These are phyloP conservation scores for Curvularia lunata DNA, from an alignment of 2,329 filamentous ascomycete species.

Conservation along the genomic window DNA sequence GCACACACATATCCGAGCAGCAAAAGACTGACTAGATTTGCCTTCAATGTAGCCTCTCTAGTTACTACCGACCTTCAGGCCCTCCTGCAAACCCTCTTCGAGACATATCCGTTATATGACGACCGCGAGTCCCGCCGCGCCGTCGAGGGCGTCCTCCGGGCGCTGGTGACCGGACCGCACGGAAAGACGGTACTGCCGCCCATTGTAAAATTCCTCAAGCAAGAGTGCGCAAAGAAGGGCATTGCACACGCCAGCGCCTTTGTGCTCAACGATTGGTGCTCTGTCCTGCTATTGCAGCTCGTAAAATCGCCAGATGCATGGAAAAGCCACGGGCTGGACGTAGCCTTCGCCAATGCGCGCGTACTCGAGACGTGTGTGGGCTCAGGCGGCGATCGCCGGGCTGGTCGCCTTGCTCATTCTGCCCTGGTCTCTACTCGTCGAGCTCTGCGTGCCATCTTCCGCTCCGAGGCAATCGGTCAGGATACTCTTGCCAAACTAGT, in stretches of 20 bases:
- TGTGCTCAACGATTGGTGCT: conserved; percentile 89
- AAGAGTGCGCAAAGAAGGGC: conserved; percentile 76
- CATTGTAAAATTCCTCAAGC: conserved; percentile 70
- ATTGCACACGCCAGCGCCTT: conserved; percentile 84
- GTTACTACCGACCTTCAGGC: conserved; percentile 53
- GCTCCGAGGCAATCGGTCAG: conserved; percentile 62
- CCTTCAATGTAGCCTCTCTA: conserved; percentile 45
- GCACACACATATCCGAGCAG: neutral
- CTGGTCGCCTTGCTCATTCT: conserved; percentile 69
- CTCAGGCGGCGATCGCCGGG: conserved; percentile 33
- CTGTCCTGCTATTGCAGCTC: conserved; percentile 75
- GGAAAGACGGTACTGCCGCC: conserved; percentile 64
- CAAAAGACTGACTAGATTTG: conserved; percentile 20
- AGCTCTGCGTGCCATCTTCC: conserved; percentile 76
- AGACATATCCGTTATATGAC: conserved; percentile 84
- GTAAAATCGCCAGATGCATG: conserved; percentile 65
- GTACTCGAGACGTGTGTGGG: conserved; percentile 79
- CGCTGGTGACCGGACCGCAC: conserved; percentile 67
- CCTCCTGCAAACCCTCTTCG: conserved; percentile 77
- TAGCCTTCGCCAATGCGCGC: conserved; percentile 73
- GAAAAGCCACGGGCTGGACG: conserved; percentile 68
- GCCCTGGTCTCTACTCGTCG: conserved; percentile 80
- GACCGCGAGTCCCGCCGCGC: conserved; percentile 84
- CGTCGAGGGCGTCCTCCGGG: conserved; percentile 78
- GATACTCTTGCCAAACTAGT: conserved; percentile 70